A percentile compares a stretch with the other conserved stretches of the same genome.
Conservation (phyloP, 495 filamentous ascomycete genomes). For the Rhypophila decipiens region DNA sequence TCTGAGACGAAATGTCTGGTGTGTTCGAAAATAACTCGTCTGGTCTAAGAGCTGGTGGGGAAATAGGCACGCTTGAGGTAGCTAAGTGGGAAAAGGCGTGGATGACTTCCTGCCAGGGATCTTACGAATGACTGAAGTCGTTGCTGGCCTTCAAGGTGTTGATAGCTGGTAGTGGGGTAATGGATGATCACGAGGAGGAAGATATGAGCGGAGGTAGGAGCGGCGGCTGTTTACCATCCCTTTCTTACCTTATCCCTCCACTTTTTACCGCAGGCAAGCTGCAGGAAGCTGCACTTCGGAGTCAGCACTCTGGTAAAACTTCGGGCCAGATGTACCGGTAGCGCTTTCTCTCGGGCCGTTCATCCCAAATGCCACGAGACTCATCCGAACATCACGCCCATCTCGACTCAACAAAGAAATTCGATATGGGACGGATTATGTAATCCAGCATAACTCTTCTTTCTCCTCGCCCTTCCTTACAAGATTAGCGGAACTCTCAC, state of each 20-base stretch:
- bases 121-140: neutral
- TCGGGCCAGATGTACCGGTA: constrained; percentile 4
- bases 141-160: too few species aligned
- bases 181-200: neutral
- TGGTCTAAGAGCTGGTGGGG: too few species aligned
- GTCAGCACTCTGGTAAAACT: constrained; percentile 12
- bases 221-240: neutral
- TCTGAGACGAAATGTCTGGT: neutral
- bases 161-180: neutral
- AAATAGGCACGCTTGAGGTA: neutral
- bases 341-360: constrained; percentile 4
- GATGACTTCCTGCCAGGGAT: neutral
- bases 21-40: neutral
- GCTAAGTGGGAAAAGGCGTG: neutral
- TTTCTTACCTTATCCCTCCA: neutral
- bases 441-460: too few species aligned
- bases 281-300: neutral
- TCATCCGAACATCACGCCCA: too few species aligned
- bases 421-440: too few species aligned
- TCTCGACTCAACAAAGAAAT: too few species aligned
- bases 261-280: neutral
- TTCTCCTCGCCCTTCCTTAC: too few species aligned
- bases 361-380: too few species aligned
- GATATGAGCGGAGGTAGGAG: neutral
- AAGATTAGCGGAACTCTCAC: too few species aligned